These are phyloP conservation scores for Cyberlindnera saturnus DNA, from an alignment of 805 yeast genomes.

Conservation along the genomic window DNA sequence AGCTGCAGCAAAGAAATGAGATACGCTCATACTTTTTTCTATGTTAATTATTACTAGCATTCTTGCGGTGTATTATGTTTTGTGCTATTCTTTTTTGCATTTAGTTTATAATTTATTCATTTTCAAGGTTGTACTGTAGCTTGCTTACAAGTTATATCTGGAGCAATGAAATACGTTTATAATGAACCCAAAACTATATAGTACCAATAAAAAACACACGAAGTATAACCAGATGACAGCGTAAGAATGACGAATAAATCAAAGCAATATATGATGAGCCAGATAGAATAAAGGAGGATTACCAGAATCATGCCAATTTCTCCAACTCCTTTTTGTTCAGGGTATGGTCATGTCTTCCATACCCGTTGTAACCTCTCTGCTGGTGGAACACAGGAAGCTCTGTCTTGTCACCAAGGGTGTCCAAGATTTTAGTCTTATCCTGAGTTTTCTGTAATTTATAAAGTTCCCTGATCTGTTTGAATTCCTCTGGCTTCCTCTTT, in stretches of 20 bases:
- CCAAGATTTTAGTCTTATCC: constrained; percentile 12
- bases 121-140: too few species aligned
- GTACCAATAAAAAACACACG: too few species aligned
- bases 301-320: background rate
- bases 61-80: too few species aligned
- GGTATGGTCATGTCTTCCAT: constrained; percentile 23
- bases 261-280: too few species aligned
- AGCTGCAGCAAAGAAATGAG: constrained; percentile 23
- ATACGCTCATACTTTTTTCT: background rate
- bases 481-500: constrained; percentile 49
- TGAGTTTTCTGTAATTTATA: constrained; percentile 33
- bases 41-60: background rate
- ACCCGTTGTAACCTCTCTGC: constrained; percentile 25
- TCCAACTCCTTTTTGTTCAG: constrained; percentile 13
- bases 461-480: constrained; percentile 42
- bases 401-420: constrained; percentile 11
- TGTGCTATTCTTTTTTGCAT: too few species aligned
- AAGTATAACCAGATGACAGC: too few species aligned
- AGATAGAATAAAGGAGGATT: too few species aligned
- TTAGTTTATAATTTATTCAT: too few species aligned
- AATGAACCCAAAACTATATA: too few species aligned
- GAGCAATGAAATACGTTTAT: too few species aligned
- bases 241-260: too few species aligned
- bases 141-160: too few species aligned
- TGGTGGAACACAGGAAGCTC: constrained; percentile 22